These are phyloP conservation scores for Knufia fluminis DNA, from an alignment of 2,329 filamentous ascomycete species.

Conservation along the genomic window DNA sequence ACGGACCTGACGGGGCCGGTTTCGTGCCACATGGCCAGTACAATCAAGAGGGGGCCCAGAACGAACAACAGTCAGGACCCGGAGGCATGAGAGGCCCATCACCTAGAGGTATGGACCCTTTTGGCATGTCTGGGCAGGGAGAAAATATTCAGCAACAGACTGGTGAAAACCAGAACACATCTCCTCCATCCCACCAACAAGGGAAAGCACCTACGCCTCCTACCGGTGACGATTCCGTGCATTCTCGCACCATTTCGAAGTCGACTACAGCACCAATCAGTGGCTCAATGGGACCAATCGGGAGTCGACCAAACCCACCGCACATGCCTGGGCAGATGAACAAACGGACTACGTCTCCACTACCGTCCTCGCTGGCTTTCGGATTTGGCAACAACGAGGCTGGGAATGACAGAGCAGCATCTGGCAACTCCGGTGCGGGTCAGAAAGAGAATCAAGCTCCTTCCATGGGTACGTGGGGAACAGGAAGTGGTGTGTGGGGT, in stretches of 20 bases:
- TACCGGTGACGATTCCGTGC: slow-evolving; percentile 61
- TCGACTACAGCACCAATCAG: slow-evolving; percentile 44
- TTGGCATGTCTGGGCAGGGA: slow-evolving; percentile 39
- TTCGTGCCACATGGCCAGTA: slow-evolving; percentile 59
- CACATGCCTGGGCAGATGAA: slow-evolving; percentile 50
- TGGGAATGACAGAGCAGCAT: slow-evolving; percentile 46
- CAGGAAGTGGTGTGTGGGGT: slow-evolving; percentile 75
- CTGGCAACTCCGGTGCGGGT: slow-evolving; percentile 49
- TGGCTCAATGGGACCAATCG: slow-evolving; percentile 77
- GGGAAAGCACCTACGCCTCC: slow-evolving; percentile 82
- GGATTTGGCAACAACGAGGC: slow-evolving; percentile 31
- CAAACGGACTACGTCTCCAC: slow-evolving; percentile 80
- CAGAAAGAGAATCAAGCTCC: slow-evolving; percentile 38
- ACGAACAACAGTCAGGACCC: slow-evolving; percentile 49
- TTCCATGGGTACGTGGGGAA: slow-evolving; percentile 60
- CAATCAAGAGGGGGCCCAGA: slow-evolving; percentile 59
- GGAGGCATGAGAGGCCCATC: slow-evolving; percentile 62
- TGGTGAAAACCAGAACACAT: slow-evolving; percentile 47
- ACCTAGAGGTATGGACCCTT: slow-evolving; percentile 69
- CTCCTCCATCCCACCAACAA: slow-evolving; percentile 45
- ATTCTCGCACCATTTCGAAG: slow-evolving; percentile 54
- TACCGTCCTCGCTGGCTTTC: slow-evolving; percentile 78
- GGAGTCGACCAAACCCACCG: slow-evolving; percentile 66
- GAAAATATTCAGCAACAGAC: slow-evolving; percentile 38
- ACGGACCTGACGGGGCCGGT: slow-evolving; percentile 61